phyloP scores from a whole-genome alignment of 805 yeast genomes.

The Lachancea thermotolerans region DNA sequence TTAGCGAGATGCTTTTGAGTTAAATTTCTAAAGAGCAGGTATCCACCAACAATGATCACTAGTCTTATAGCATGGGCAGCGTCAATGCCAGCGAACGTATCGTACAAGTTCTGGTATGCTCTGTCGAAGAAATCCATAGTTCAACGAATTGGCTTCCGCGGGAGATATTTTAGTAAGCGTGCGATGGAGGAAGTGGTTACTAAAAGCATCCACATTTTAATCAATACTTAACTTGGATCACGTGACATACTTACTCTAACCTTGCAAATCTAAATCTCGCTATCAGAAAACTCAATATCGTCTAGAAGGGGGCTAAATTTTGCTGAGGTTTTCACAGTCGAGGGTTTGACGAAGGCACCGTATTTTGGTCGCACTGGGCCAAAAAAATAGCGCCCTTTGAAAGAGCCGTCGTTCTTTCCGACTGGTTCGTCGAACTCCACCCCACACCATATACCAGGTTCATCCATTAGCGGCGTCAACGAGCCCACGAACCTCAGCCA shows the following conservation, averaged over 20 bases:
- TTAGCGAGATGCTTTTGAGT: constrained; percentile 51
- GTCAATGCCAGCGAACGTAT: constrained; percentile 16
- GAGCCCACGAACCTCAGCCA: constrained; percentile 62
- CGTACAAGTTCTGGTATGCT: constrained; percentile 13
- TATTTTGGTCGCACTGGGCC: constrained; percentile 44
- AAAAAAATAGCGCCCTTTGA: constrained; percentile 58
- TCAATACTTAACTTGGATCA: too few relatives aligned
- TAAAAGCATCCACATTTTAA: too few relatives aligned
- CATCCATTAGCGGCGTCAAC: constrained; percentile 46
- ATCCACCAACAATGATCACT: constrained; percentile 54
- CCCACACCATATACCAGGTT: constrained; percentile 64
- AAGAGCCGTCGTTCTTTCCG: constrained; percentile 79
- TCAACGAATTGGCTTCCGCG: too few relatives aligned
- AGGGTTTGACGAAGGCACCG: constrained; percentile 77
- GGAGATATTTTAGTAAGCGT: too few relatives aligned
- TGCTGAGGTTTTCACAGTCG: constrained; percentile 60
- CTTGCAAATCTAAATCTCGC: constrained; percentile 27
- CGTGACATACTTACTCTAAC: too few relatives aligned
- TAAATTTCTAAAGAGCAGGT: constrained; percentile 50
- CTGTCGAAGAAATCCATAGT: constrained; percentile 11
- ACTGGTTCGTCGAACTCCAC: constrained; percentile 77
- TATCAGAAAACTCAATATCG: constrained; percentile 36
- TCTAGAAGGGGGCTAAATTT: constrained; percentile 37
- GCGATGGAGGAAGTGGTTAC: too few relatives aligned
- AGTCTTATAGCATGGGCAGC: constrained; percentile 20